Base-by-base conservation (phyloP, 345 rosid genomes). In the Bruguiera sexangula region DNA sequence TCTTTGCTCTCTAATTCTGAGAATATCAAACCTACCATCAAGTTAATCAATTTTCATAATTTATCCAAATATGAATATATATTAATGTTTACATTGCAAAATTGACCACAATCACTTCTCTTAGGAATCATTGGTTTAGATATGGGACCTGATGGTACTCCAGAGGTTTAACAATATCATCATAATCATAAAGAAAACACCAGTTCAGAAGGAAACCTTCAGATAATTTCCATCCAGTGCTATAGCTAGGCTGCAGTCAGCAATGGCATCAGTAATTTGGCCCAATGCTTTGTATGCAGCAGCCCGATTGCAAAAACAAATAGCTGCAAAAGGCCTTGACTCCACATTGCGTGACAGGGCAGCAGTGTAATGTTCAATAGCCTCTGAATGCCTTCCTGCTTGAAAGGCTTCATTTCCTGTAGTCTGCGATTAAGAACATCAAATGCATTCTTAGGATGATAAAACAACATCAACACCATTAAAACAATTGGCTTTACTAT, bases 291-390 rank as follows among this genome's bases (percentile, higher is more conserved):
- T 92, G 83, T 85, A 85, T 15, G 97, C 93, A 48, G 97, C 98
- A 75, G 99, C 98, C 75, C 99, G 96, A 81, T 92, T 95, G 79
- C 97, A 95, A 77, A 90, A 90, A 79, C 99, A 95, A 73, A 90
- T 82, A 62, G 98, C 99, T 31, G 97, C 89, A 82, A 89, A 92
- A 66, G 97, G 89, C 37, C 92, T 92, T 60, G 97, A 90, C 76
- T 95, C 96, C 76, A 89, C 83, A 65, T 83, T 85, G 83, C 81
- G 79, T 56, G 91, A 85, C 77, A 92, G 75, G 54, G 98, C 98
- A 67, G 90, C 86, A 60, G 94, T 85, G 75, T 95, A 95, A 77
- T 87, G 89, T 68, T 92, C 98, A 73, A 90, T 83, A 60, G 99
- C 99, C 85, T 95, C 99, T 46, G 85, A 70, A 83, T 92, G 82